Evolutionary conservation across 1,139 yeast species (phyloP), one percentile per base, ranked within the genome.

Genomic region (Martiniozyma asiatica): DNA sequence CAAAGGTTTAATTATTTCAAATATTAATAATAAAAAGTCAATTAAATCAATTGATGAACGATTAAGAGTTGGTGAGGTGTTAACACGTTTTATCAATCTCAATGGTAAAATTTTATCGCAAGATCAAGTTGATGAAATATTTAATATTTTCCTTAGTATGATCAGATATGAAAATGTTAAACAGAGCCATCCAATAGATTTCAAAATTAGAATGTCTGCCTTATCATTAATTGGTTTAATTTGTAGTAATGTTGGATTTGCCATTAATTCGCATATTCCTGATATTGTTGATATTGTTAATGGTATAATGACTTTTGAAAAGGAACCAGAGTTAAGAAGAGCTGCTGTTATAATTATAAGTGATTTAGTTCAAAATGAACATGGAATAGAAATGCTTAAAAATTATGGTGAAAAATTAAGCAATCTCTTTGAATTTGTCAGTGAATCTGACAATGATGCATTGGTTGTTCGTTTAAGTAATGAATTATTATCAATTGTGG

Each of bases 61-160:
- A 16, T 55, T 89, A 26, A 68, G 79, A 36, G 57, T 80, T 15
- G 96, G 96, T 20, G 97, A 89, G 49, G 93, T 80, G 0, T 42
- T 89, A 3, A 54, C 73, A 19, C 63, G 80, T 25, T 71, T 67
- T 39, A 60, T 85, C 63, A 41, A 43, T 49, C 6, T 55, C 63
- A 25, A 72, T 65, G 39, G 65, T 72, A 33, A 45, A 56, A 21
- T 36, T 2, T 75, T 76, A 0, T 45, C 51, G 0, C 23, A 44
- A 2, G 59, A 13, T 8, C 21, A 25, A 14, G 19, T 65, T 0
- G 53, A 54, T 24, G 34, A 36, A 8, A 40, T 70, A 1, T 58
- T 68, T 0, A 45, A 51, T 14, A 43, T 59, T 1, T 52, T 68
- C 24, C 43, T 75, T 4, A 30, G 48, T 1, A 3, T 26, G 16